These are phyloP conservation scores for Beauveria sp. DNA, from an alignment of 2,329 filamentous ascomycete species.

Conservation along the genomic window DNA sequence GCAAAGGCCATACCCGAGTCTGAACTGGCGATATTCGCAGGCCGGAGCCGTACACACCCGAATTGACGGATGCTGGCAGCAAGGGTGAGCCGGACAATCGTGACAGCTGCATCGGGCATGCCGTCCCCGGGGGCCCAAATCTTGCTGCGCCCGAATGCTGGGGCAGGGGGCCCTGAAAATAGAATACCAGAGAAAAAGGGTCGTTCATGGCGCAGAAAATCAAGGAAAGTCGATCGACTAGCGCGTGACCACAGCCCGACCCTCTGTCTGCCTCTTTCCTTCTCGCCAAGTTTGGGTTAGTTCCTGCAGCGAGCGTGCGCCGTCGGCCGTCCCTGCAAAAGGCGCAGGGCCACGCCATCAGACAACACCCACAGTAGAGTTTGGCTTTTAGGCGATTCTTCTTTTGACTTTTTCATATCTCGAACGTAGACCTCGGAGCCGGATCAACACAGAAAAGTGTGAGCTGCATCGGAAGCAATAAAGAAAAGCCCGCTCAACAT, in stretches of 20 bases:
- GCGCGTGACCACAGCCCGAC: not conserved
- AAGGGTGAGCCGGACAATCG: not conserved
- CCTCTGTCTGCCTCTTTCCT: no score
- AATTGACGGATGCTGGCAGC: no score
- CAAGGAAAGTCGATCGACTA: conserved; percentile 7
- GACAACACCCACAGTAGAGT: conserved; percentile 1
- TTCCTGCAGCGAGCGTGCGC: not conserved
- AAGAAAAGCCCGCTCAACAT: not conserved
- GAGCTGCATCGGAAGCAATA: not conserved
- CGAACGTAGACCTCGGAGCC: not conserved
- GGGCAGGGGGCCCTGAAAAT: not conserved
- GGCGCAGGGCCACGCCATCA: not conserved
- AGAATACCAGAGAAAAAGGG: not conserved
- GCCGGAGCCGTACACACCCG: not conserved
- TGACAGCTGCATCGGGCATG: not conserved
- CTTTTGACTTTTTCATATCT: not conserved
- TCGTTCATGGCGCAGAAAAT: not conserved
- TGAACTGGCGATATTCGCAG: not conserved
- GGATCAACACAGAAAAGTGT: not conserved
- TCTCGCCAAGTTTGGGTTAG: not conserved
- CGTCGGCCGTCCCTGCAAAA: not conserved
- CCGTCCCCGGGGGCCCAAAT: not conserved
- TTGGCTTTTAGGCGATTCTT: not conserved
- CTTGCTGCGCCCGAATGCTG: not conserved
- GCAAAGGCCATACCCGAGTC: no score